Evolutionary conservation across 2,329 filamentous ascomycete genomes (phyloP), one percentile per base, ranked within the genome.

Genomic region (Xylariales sp.): DNA sequence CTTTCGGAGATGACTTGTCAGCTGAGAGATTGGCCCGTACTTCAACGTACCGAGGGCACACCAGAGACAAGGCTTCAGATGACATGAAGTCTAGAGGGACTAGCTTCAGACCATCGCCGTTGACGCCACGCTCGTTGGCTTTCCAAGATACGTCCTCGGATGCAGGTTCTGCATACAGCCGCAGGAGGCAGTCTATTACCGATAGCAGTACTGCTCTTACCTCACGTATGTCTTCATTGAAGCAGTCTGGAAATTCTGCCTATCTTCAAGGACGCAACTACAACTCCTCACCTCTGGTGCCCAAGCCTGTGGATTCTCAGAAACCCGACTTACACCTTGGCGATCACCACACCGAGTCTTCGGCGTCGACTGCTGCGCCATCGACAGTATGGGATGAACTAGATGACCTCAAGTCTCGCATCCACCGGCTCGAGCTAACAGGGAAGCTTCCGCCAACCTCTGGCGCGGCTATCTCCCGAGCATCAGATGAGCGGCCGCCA

Each of bases 341-440:
- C 7, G 72, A 73, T 32, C 54, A 58, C 15, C 57, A 59, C 7
- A 89, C 88, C 0, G 88, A 93, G 54, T 97, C 93, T 1, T 91
- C 86, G 0, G 75, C 86, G 24, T 97, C 93, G 0, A 93, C 88
- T 1, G 89, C 84, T 1, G 88, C 88, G 1, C 88, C 90, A 10
- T 94, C 89, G 2, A 96, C 89, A 0, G 88, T 98, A 3, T 98
- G 93, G 93, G 93, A 97, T 59, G 93, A 98, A 63, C 68, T 98
- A 20, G 93, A 97, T 53, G 93, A 97, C 50, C 69, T 98, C 34
- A 97, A 97, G 61, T 93, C 88, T 29, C 81, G 93, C 21, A 95
- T 98, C 53, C 83, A 88, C 52, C 86, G 88, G 46, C 76, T 98
- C 8, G 93, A 97, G 61, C 65, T 94, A 51, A 94, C 88, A 3